phyloP scores from a whole-genome alignment of 2,329 filamentous ascomycete genomes.

The Aureobasidium melanogenum region DNA sequence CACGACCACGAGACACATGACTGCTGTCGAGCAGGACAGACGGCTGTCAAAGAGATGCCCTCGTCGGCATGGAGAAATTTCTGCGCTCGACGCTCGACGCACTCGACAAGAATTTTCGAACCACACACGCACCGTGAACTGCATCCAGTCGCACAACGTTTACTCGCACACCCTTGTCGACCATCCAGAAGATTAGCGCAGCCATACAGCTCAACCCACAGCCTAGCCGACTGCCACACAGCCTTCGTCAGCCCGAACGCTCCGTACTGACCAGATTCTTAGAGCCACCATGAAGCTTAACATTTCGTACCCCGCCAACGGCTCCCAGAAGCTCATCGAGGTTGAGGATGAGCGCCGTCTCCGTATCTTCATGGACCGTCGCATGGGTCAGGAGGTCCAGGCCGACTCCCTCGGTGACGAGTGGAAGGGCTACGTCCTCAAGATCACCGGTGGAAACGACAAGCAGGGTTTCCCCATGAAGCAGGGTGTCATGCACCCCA shows the following conservation, averaged over 20 bases:
- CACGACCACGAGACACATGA: not conserved
- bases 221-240: not conserved
- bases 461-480: constrained; percentile 99
- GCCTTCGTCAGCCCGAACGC: not conserved
- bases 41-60: not conserved
- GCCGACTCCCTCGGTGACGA: constrained; percentile 95
- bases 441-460: constrained; percentile 99
- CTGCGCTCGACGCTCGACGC: not conserved
- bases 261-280: not conserved
- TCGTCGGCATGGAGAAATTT: not conserved
- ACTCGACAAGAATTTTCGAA: not conserved
- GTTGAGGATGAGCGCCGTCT: constrained; percentile 99
- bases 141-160: not conserved
- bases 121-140: not conserved
- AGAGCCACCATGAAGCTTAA: constrained; percentile 63
- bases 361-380: constrained; percentile 97
- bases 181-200: not conserved
- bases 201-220: not conserved
- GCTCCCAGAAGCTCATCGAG: constrained; percentile 98
- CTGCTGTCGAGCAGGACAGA: not conserved
- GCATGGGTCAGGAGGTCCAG: constrained; percentile 86
- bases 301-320: constrained; percentile 92
- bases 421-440: constrained; percentile 99
- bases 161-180: not conserved
- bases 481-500: constrained; percentile 99